Evolutionary conservation across 1,284 basidiomycete species (phyloP), one percentile per base, ranked within the genome.

Genomic region (Earliella scabrosa): DNA sequence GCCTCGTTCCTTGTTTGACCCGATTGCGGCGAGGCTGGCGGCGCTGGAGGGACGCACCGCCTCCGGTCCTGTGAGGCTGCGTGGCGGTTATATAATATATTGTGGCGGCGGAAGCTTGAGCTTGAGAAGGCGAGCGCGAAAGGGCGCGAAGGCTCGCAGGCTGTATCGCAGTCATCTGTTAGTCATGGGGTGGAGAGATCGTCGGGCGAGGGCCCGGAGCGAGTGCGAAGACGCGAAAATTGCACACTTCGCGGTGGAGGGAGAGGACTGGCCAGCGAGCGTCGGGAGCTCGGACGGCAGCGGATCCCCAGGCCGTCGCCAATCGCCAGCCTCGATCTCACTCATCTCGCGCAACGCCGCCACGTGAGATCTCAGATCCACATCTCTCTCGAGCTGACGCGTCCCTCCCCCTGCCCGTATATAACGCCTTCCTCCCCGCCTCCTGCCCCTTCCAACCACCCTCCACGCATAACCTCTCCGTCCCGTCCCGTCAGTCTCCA

Each of bases 331-430:
- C 16, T 4, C 27, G 59, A 65, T 66, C 66, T 63, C 50, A 51
- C 54, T 48, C 39, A 63, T 60, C 58, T 57, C 58, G 46, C 40
- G 54, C 59, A 63, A 60, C 60, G 49, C 56, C 55, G 55, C 66
- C 71, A 71, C 69, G 67, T 67, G 66, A 60, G 63, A 74, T 73
- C 71, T 72, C 52, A 72, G 71, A 71, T 72, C 53, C 49, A 21
- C 53, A 57, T 60, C 59, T 59, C 56, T 61, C 60, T 59, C 56
- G 66, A 67, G 73, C 73, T 75, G 73, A 75, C 73, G 73, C 73
- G 73, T 73, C 73, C 71, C 70, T 58, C 48, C 55, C 39, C 51
- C 63, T 44, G 48, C 23, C 57, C 52, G 47, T 64, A 64, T 73
- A 73, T 69, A 73, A 71, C 60, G 45, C 50, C 58, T 47, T 48